Base-by-base conservation (phyloP, 2,329 filamentous ascomycete species). In the Aspergillus sp. region DNA sequence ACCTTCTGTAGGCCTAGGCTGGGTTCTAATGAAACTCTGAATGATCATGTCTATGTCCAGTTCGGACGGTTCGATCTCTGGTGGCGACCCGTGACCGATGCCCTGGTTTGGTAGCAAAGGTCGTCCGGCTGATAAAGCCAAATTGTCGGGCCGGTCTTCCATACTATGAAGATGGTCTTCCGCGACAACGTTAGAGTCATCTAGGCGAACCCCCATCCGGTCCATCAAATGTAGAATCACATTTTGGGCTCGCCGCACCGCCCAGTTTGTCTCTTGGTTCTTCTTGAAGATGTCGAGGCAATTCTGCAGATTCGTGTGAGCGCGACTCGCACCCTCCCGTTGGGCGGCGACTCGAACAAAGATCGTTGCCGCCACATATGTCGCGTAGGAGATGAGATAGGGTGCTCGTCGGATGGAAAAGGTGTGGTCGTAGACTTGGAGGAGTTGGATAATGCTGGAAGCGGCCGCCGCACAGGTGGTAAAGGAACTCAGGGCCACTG, bases 291-390 rank as follows among this genome's bases (percentile, higher is more conserved):
- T 73, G 0, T 70, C 69, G 1, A 81, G 58, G 50, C 78, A 81
- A 0, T 72, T 75, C 24, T 71, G 67, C 0, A 81, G 65, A 42
- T 66, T 69, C 2, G 61, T 54, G 52, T 76, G 71, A 0, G 76
- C 72, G 3, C 73, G 68, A 0, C 74, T 77, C 0, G 67, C 66
- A 0, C 61, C 62, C 7, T 70, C 68, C 8, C 75, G 69, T 41
- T 76, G 75, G 3, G 79, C 76, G 0, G 79, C 78, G 5, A 79
- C 76, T 3, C 79, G 77, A 0, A 75, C 76, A 47, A 79, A 75
- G 16, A 82, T 81, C 0, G 79, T 82, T 0, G 78, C 79, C 3
- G 74, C 74, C 1, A 82, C 78, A 52, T 82, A 83, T 0, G 78
- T 81, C 0, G 81, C 78, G 59, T 83, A 83, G 0, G 77, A 79